Percentiles rank a stretch among this genome's conserved stretches.
Conservation (phyloP, 2,329 filamentous ascomycete genomes). For the Elsinoe batatas region DNA sequence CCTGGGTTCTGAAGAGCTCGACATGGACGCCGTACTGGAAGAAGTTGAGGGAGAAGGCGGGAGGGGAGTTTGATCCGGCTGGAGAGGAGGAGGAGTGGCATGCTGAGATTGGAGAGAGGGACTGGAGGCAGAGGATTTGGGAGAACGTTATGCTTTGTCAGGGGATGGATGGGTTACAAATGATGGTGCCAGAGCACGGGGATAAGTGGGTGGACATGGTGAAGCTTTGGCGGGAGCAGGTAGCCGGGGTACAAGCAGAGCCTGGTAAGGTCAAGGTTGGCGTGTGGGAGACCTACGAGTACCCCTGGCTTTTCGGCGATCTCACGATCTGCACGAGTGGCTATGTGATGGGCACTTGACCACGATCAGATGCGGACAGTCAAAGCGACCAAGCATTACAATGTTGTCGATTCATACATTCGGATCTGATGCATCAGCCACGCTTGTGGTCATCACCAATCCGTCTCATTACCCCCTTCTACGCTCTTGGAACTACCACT, state of each 20-base stretch:
- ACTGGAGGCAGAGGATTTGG: conserved; percentile 22
- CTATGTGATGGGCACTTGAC: conserved; percentile 15
- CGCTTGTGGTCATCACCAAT: neutral
- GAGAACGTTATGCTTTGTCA: conserved; percentile 22
- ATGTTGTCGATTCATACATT: neutral
- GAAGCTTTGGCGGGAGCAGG: conserved; percentile 17
- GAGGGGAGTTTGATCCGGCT: conserved; percentile 16
- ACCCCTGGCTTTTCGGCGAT: conserved; percentile 17
- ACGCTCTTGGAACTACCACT: neutral
- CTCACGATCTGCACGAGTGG: conserved; percentile 16
- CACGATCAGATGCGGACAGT: neutral
- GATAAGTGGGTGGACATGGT: conserved; percentile 17
- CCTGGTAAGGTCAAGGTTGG: conserved; percentile 16
- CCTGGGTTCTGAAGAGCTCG: conserved; percentile 20
- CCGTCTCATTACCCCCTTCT: neutral
- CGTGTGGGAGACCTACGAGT: conserved; percentile 15
- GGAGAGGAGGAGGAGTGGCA: conserved; percentile 15
- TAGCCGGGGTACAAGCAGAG: conserved; percentile 17
- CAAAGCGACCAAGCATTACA: neutral
- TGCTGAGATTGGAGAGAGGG: conserved; percentile 1
- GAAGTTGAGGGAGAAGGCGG: conserved; percentile 15
- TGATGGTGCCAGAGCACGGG: conserved; percentile 17
- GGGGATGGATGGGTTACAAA: conserved; percentile 24
- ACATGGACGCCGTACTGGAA: conserved; percentile 24
- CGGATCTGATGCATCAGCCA: neutral